These are phyloP conservation scores for Moesziomyces sp. DNA, from an alignment of 1,284 basidiomycete species.

Conservation along the genomic window DNA sequence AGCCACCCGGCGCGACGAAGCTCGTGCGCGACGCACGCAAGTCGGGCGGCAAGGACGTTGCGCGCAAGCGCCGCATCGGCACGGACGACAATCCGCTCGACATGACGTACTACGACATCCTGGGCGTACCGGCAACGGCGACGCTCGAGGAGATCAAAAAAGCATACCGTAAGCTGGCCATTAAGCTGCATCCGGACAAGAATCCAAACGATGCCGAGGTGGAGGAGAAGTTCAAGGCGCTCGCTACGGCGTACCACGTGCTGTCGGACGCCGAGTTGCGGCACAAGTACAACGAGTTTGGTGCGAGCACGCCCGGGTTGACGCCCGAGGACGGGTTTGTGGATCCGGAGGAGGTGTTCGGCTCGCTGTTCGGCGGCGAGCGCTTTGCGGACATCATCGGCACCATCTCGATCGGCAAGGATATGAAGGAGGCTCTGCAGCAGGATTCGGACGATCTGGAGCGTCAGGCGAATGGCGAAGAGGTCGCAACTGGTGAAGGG, in stretches of 20 bases:
- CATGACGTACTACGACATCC: slow-evolving; percentile 72
- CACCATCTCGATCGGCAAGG: slow-evolving; percentile 83
- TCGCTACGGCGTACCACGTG: slow-evolving; percentile 73
- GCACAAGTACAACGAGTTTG: slow-evolving; percentile 89
- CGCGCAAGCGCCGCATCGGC: slow-evolving; percentile 61
- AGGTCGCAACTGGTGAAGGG: neutral
- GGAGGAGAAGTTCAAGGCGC: slow-evolving; percentile 76
- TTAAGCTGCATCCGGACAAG: slow-evolving; percentile 81
- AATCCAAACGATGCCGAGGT: slow-evolving; percentile 92
- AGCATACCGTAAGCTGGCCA: slow-evolving; percentile 91
- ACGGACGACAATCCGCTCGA: slow-evolving; percentile 67
- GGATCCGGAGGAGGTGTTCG: slow-evolving; percentile 87
- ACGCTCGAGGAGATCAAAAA: slow-evolving; percentile 91
- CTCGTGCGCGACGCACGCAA: slow-evolving; percentile 57
- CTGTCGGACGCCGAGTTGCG: slow-evolving; percentile 86
- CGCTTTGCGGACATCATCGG: slow-evolving; percentile 85
- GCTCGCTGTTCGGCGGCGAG: slow-evolving; percentile 74
- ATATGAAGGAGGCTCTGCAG: slow-evolving; percentile 98
- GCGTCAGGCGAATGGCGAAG: slow-evolving; percentile 41
- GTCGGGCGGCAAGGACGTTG: slow-evolving; percentile 37
- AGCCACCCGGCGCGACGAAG: slow-evolving; percentile 61
- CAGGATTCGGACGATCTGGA: slow-evolving; percentile 79
- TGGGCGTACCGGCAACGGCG: slow-evolving; percentile 80
- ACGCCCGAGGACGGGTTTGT: slow-evolving; percentile 69
- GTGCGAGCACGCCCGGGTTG: slow-evolving; percentile 66